Conservation (phyloP, 176 grass and related monocot species). For the Coix lacrymajobi region DNA sequence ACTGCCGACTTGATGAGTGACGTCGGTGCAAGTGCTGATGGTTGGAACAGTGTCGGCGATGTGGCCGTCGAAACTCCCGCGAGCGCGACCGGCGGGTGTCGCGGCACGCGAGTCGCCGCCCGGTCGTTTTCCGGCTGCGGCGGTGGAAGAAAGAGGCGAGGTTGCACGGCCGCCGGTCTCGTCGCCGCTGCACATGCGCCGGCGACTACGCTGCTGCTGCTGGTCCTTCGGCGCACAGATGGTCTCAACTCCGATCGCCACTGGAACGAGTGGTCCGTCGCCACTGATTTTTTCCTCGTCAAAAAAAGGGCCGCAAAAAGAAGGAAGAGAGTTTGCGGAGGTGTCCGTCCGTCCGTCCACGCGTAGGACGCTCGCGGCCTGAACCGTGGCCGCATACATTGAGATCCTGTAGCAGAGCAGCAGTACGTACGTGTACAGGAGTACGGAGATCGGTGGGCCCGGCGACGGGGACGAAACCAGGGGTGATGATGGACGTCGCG, state of each 20-base stretch:
- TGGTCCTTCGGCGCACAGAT: neutral
- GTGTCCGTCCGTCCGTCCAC: no score
- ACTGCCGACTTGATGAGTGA: no score
- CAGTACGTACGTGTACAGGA: neutral
- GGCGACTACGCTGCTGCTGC: neutral
- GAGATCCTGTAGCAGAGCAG: neutral
- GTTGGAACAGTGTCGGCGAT: slow-evolving; percentile 6
- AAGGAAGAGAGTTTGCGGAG: no score
- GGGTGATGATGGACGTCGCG: neutral
- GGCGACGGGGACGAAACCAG: neutral
- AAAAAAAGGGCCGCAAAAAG: no score
- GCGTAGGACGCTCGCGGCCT: neutral
- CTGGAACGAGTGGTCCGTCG: no score
- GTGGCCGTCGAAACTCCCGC: neutral
- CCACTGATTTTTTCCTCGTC: no score
- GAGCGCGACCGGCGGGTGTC: neutral
- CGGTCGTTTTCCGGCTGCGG: slow-evolving; percentile 12
- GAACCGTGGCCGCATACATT: neutral
- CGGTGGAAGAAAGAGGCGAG: neutral
- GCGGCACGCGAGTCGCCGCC: slow-evolving; percentile 1
- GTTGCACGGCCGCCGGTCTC: neutral
- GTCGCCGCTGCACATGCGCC: slow-evolving; percentile 7
- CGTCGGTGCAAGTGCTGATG: neutral
- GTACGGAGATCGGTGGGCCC: neutral
- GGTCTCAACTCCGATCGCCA: neutral